Percentiles rank a stretch among this genome's conserved stretches.
Evolutionary conservation across 495 filamentous ascomycete species (phyloP).

Genomic region (Copromyces sp.): DNA sequence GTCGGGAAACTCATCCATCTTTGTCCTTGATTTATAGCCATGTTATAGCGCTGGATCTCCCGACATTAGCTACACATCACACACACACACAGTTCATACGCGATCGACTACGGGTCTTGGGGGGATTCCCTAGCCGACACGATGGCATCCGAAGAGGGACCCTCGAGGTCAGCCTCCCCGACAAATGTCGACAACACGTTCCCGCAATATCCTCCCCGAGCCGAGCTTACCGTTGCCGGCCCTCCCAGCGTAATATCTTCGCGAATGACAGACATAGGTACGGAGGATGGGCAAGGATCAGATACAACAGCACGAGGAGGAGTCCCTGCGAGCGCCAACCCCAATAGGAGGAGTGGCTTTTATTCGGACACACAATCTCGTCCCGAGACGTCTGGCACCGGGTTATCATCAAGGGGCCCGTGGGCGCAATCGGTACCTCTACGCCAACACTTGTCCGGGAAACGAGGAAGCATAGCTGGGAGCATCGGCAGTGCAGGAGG

Average conservation of each 20-base stretch:
- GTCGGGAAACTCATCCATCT: neutral
- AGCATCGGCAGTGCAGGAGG: conserved; percentile 36
- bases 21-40: neutral
- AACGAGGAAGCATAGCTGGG: conserved; percentile 30
- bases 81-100: neutral
- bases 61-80: neutral
- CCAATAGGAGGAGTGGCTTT: conserved; percentile 25
- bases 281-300: conserved; percentile 38
- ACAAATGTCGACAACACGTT: conserved; percentile 28
- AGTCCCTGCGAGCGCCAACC: conserved; percentile 8
- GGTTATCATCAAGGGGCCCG: conserved; percentile 39
- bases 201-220: conserved; percentile 27
- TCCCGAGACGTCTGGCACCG: conserved; percentile 39
- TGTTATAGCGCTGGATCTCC: conserved; percentile 2
- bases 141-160: conserved; percentile 28
- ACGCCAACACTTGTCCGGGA: conserved; percentile 29
- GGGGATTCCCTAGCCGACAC: neutral
- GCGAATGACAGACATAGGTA: conserved; percentile 70
- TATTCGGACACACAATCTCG: conserved; percentile 38
- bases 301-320: conserved; percentile 22
- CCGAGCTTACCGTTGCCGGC: conserved; percentile 18
- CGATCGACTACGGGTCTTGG: neutral
- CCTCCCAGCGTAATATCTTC: conserved; percentile 68
- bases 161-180: conserved; percentile 26
- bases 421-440: conserved; percentile 41